Evolutionary conservation across 495 filamentous ascomycete species (phyloP), one percentile per base, ranked within the genome.

Genomic region (Talaromyces stipitatus): DNA sequence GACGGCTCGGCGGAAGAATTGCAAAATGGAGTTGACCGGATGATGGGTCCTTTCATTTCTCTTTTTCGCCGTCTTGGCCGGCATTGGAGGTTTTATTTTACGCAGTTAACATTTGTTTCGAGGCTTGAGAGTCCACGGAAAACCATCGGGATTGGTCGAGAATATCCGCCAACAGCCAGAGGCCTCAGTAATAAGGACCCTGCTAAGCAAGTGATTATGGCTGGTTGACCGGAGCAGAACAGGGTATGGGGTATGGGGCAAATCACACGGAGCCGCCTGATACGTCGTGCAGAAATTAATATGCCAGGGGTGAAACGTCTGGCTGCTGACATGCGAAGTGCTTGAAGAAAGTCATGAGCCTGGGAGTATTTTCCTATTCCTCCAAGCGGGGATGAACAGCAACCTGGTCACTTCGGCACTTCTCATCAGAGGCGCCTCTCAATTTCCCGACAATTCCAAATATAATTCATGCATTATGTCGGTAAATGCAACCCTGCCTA

Each of bases 281-380:
- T 41, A 41, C n/a, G n/a, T 41, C 16, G 6, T 41, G 5, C 36
- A 16, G 9, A 20, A 18, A 41, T 18, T 41, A 41, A 41, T 41
- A 41, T 41, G 36, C 36, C 36, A 41, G 36, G 36, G 36, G 36
- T 41, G n/a, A 14, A 41, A 8, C 36, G 20, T 48, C 45, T 48
- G 45, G 45, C 45, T n/a, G n/a, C n/a, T 11, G 45, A 26, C 45
- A 48, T 48, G 45, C 45, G 24, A 11, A 48, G 45, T 26, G 45
- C 24, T 1, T 47, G 45, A 48, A 26, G 45, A 46, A 46, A 7
- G 22, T 9, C 8, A 48, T 24, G 12, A 14, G 22, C 7, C 45
- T 26, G 45, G 20, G 45, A 48, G 45, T 48, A 48, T 48, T 48
- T 48, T 48, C 45, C 45, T 48, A 26, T 48, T 48, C 45, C 45